A percentile compares a stretch with the other conserved stretches of the same genome.
phyloP scores from a whole-genome alignment of 345 rosid species.

The Rhizophora mangle region DNA sequence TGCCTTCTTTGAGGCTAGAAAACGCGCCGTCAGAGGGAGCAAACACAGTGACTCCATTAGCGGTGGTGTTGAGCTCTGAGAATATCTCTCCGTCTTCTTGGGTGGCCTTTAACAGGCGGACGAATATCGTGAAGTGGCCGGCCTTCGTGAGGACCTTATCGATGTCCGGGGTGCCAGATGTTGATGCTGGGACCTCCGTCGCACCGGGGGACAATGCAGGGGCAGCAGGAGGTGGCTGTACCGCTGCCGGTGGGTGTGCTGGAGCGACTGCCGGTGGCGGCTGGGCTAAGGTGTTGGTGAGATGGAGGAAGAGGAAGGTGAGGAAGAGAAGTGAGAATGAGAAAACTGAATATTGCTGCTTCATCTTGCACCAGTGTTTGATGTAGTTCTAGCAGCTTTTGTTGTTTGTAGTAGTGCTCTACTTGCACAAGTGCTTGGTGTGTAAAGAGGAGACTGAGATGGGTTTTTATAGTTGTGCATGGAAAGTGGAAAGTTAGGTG shows the following conservation, averaged over 20 bases:
- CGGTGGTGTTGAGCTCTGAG: constrained; percentile 19
- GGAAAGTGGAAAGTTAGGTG: background rate
- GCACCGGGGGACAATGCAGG: background rate
- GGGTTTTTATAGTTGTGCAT: background rate
- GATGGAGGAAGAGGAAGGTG: background rate
- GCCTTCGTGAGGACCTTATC: constrained; percentile 7
- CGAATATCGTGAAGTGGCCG: constrained; percentile 20
- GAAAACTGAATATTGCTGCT: constrained; percentile 3
- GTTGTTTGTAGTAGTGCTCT: background rate
- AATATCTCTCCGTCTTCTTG: constrained; percentile 13
- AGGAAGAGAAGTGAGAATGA: background rate
- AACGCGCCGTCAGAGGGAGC: constrained; percentile 28
- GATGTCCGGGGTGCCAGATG: background rate
- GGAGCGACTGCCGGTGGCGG: background rate
- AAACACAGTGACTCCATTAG: constrained; percentile 29
- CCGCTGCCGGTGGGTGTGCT: background rate
- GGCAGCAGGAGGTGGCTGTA: background rate
- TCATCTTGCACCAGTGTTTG: background rate
- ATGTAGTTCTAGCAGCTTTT: too few species aligned
- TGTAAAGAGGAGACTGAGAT: background rate
- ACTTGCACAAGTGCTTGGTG: background rate
- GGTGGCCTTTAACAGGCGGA: constrained; percentile 22
- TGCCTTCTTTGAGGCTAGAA: constrained; percentile 18
- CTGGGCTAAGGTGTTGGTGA: constrained; percentile 1
- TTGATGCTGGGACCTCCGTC: background rate